Percentiles rank a stretch among this genome's conserved stretches.
These are phyloP conservation scores for Aureobasidium melanogenum DNA, from an alignment of 2,329 filamentous ascomycete genomes.

Conservation along the genomic window DNA sequence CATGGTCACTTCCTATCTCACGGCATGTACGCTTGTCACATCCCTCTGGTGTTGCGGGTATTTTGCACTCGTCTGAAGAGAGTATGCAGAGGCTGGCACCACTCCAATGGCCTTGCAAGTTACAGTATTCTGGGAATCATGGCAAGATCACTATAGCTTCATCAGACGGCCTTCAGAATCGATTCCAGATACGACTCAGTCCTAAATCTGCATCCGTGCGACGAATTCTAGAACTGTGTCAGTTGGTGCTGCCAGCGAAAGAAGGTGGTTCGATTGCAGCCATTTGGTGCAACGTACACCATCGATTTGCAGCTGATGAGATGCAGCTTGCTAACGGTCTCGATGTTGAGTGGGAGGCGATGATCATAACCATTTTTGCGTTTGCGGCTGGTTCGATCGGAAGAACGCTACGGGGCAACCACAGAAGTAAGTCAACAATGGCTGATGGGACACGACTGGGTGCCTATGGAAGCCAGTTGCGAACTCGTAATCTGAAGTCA, in stretches of 20 bases:
- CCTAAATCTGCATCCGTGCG: slow-evolving; percentile 19
- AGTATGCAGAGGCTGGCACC: background rate
- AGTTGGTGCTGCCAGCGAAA: slow-evolving; percentile 20
- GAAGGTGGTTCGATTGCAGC: slow-evolving; percentile 18
- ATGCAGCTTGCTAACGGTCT: background rate
- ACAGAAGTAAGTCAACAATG: background rate
- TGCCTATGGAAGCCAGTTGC: background rate
- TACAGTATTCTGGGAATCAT: slow-evolving; percentile 7
- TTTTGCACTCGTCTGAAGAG: background rate
- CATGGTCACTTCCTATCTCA: slow-evolving; percentile 7
- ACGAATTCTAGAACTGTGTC: slow-evolving; percentile 21
- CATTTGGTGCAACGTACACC: slow-evolving; percentile 22
- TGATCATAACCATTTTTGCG: slow-evolving; percentile 12
- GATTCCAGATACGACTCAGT: slow-evolving; percentile 20
- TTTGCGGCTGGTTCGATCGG: slow-evolving; percentile 14
- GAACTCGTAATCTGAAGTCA: background rate
- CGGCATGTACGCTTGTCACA: background rate
- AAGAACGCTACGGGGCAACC: background rate
- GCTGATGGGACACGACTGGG: background rate
- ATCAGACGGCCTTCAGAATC: slow-evolving; percentile 20
- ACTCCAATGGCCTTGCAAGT: background rate
- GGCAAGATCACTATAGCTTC: slow-evolving; percentile 20
- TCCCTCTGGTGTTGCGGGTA: background rate
- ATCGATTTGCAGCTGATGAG: background rate
- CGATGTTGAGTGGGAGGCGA: slow-evolving; percentile 12